Evolutionary conservation across 2,329 filamentous ascomycete genomes (phyloP), one percentile per base, ranked within the genome.

Genomic region (Sporothrix schenckii): DNA sequence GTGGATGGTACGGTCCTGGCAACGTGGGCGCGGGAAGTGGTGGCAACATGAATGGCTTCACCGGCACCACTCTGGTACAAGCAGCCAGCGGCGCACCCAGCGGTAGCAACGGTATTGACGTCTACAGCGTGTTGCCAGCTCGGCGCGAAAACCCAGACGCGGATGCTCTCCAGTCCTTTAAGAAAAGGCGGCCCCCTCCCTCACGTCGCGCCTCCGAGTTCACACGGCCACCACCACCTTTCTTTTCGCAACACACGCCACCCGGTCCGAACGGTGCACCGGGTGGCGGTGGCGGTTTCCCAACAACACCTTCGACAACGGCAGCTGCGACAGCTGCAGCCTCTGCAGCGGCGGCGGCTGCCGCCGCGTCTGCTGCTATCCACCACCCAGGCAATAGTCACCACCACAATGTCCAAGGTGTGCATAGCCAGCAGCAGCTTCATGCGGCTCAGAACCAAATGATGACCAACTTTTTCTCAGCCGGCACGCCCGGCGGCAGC

Each of bases 131-230:
- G 52, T 68, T 80, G 7, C 79, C 79, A 1, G 73, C 74, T 3
- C 77, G 79, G 24, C 76, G 79, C 16, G 78, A 79, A 72, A 73
- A 74, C 53, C 75, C 77, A 7, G 76, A 79, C 49, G 44, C 66
- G 1, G 75, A 75, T 3, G 74, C 74, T n/a, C 72, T 49, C 4
- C 75, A 76, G 49, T 74, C 76, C 1, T 70, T 72, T 6, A 80
- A 80, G 72, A 79, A 76, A 71, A 75, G 76, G 14, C 75, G 79
- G 4, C 75, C 78, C 5, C 69, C 72, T 9, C 71, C 72, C 49
- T 76, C 75, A 39, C 75, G 77, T 34, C 74, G 77, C 21, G 74
- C 77, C 1, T 79, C 77, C 2, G 79, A 80, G 58, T 76, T 77
- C 52, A 66, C 76, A 4, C 74, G 76, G 1, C 77, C 77, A 1